Percentiles rank a stretch among this genome's conserved stretches.
Conservation (phyloP, 2,329 filamentous ascomycete species). For the Fusarium goolgardi region DNA sequence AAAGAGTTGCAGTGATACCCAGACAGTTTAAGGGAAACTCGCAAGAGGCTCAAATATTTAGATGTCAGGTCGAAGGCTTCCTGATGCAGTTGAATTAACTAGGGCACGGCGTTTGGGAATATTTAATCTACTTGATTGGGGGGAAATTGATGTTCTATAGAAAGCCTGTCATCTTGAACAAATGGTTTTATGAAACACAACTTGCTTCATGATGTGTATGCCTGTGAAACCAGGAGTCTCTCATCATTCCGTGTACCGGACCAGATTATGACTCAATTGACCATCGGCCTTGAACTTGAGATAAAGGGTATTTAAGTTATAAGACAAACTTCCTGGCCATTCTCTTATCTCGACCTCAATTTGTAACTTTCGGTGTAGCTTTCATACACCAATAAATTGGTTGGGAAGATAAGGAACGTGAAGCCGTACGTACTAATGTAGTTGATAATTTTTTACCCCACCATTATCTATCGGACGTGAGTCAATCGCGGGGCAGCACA, state of each 20-base stretch:
- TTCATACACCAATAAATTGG: constrained; percentile 6
- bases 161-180: background rate
- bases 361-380: background rate
- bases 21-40: constrained; percentile 1
- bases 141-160: background rate
- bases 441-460: constrained; percentile 36
- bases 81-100: constrained; percentile 19
- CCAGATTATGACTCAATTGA: constrained; percentile 3
- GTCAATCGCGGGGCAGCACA: constrained; percentile 39
- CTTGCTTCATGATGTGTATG: background rate
- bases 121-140: constrained; percentile 4
- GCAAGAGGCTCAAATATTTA: background rate
- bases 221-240: background rate
- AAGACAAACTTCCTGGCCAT: background rate
- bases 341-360: background rate
- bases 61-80: background rate
- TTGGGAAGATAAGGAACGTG: constrained; percentile 15
- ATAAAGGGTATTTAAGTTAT: background rate
- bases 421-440: constrained; percentile 22
- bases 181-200: constrained; percentile 2
- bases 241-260: background rate
- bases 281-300: background rate
- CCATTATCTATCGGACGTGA: constrained; percentile 34
- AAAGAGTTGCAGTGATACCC: constrained; percentile 27
- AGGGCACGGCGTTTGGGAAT: constrained; percentile 33